Conservation (phyloP, 129 eudicot genomes). For the Flaveria robusta region DNA sequence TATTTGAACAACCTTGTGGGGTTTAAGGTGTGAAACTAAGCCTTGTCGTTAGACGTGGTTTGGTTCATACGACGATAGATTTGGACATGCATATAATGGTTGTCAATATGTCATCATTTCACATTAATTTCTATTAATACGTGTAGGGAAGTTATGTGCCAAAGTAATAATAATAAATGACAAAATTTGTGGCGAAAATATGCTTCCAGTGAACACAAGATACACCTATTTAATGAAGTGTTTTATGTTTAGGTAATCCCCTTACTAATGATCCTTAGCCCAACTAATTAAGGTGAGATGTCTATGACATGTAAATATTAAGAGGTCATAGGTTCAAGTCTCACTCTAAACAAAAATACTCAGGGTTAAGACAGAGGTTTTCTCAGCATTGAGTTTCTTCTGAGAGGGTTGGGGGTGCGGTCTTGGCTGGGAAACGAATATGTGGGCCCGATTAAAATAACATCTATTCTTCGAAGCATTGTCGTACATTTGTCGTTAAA, state of each 20-base stretch:
- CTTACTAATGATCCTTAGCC: no score
- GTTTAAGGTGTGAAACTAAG: not conserved
- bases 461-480: no score
- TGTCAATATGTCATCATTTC: not conserved
- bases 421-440: no score
- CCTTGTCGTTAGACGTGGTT: not conserved
- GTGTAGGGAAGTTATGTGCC: not conserved
- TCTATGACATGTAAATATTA: no score
- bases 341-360: no score
- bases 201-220: not conserved
- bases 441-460: no score
- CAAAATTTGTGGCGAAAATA: not conserved
- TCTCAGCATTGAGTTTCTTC: no score
- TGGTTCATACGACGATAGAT: not conserved
- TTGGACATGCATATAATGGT: not conserved
- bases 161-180: not conserved
- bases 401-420: no score
- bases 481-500: no score
- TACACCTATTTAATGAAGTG: not conserved
- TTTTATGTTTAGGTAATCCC: not conserved
- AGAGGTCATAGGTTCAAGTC: no score
- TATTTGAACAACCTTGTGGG: not conserved
- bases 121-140: not conserved
- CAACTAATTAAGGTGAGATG: no score
- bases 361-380: no score